Evolutionary conservation across 2,329 filamentous ascomycete species (phyloP), one percentile per base, ranked within the genome.

Genomic region (Neopestalotiopsis sp.): DNA sequence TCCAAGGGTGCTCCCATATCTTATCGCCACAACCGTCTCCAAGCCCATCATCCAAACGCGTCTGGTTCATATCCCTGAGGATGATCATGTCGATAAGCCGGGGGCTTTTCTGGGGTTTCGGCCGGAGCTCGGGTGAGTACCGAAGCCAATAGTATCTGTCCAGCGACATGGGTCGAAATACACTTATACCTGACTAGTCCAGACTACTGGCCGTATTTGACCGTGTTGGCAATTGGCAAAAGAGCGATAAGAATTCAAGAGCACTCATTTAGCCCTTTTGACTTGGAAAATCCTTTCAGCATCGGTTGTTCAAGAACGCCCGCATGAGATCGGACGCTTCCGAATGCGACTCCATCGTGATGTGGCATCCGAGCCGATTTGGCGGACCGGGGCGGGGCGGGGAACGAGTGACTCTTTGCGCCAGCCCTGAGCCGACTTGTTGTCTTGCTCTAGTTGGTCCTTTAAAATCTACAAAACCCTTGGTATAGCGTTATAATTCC

Each of bases 61-160:
- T 38, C 34, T 38, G 10, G 34, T 38, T 10, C 34, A 62, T n/a
- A 62, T 62, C 28, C 58, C 32, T 20, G 28, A 5, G 20, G n/a
- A 13, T 62, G 32, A 40, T 20, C 59, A 20, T 62, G 20, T 62
- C 24, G 20, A 30, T 59, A 59, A 34, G 24, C 28, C 34, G 45
- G 45, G 7, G 45, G n/a, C 45, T 53, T 53, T 17, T 53, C 7
- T 14, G 57, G 30, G 30, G 59, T n/a, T 6, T 20, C 59, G 59
- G 59, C 59, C 59, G 59, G 59, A 62, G 59, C 59, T 62, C 59
- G 59, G 59, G 10, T 20, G 32, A 20, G 59, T 40, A 40, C 59
- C 30, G 30, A 40, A 40, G 14, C 32, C 57, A 59, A 59, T 59
- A 59, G 57, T 59, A 34, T 32, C n/a, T 59, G 24, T 13, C 24